Base-by-base conservation (phyloP, 805 yeast species). In the Hanseniaspora vineae region DNA sequence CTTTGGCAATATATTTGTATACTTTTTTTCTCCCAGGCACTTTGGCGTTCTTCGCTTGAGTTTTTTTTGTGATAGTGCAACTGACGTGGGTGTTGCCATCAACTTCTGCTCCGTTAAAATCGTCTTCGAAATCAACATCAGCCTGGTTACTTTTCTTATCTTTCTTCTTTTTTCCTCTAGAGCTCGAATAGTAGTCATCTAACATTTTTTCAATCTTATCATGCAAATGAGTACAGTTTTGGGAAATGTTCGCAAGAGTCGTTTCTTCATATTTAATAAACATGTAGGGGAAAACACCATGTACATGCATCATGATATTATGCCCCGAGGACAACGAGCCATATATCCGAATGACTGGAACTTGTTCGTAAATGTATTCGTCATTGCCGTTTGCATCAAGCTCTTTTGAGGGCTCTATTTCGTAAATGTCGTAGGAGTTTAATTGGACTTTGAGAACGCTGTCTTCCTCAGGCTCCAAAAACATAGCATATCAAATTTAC, bases 241-340 rank as follows among this genome's bases (percentile, higher is more conserved):
- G 57, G 12, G 57, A 49, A 6, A 68, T 54, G 2, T 52, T 54
- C 4, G 52, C 49, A 3, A 64, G 51, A 11, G 45, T 49, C 46
- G 62, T 58, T 1, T 79, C 82, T 42, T 67, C 68, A 56, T 81
- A 81, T 35, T 76, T 77, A 2, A 89, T 68, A 58, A 73, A 88
- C 1, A 90, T 54, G 58, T 90, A 92, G 0, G 97, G 98, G 53
- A 72, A 85, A 17, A 76, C 76, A 39, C 90, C 89, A 65, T 89
- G 97, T 10, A 92, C 66, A 60, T 92, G 96, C 1, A 83, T 74
- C 13, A 75, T 54, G 11, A 72, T 70, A 31, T 76, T 75, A 53
- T 76, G 78, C 0, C 87, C 84, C 0, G 79, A 69, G 1, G 76
- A 70, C 0, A 81, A 52, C 12, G 77, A 71, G 0, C 97, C 97